phyloP scores from a whole-genome alignment of 768 basidiomycete genomes.

The Tylopilus sp. region DNA sequence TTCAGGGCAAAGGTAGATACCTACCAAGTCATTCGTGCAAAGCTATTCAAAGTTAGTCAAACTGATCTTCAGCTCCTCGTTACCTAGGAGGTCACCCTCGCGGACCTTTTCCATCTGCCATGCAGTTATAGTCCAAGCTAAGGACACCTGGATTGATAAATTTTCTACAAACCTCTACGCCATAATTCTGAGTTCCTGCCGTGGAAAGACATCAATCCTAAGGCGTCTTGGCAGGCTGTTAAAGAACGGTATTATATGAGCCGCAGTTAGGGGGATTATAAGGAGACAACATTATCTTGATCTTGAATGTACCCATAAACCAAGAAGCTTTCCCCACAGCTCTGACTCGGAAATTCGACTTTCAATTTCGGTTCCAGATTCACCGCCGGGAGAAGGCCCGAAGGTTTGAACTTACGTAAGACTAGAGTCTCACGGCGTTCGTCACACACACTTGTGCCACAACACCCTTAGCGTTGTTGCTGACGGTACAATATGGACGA shows the following conservation, averaged over 20 bases:
- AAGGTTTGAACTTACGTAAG: too few species aligned
- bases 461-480: not conserved
- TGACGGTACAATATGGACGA: constrained; percentile 31
- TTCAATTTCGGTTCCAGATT: too few species aligned
- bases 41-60: not conserved
- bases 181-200: too few species aligned
- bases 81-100: constrained; percentile 17
- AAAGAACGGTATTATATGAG: constrained; percentile 31
- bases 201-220: constrained; percentile 45
- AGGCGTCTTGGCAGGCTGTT: constrained; percentile 44
- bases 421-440: too few species aligned
- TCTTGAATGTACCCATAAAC: too few species aligned
- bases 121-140: constrained; percentile 6
- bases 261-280: too few species aligned
- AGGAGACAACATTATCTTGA: too few species aligned
- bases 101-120: constrained; percentile 23
- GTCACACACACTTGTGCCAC: too few species aligned
- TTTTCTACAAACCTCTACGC: too few species aligned
- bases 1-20: constrained; percentile 33
- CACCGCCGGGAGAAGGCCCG: too few species aligned
- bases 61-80: not conserved
- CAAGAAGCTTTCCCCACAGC: too few species aligned
- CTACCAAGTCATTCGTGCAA: constrained; percentile 34
- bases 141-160: constrained; percentile 7
- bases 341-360: too few species aligned